A percentile compares a stretch with the other conserved stretches of the same genome.
These are phyloP conservation scores for Nidula niveotomentosa DNA, from an alignment of 1,284 basidiomycete species.

Conservation along the genomic window DNA sequence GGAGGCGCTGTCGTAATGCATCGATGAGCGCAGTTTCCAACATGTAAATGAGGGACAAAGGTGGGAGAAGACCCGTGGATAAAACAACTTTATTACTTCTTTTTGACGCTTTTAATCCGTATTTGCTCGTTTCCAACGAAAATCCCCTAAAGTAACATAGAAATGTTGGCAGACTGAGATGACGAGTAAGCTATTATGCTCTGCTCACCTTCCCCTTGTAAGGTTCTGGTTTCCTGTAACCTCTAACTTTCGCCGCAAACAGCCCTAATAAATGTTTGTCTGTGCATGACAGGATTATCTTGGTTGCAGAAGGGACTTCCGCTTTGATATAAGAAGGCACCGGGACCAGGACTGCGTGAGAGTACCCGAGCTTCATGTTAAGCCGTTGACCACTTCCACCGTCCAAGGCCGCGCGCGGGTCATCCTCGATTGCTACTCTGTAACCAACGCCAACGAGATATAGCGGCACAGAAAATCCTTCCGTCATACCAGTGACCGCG, in stretches of 20 bases:
- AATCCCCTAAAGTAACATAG: conserved; percentile 64
- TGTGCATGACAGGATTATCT: conserved; percentile 67
- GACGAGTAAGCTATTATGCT: conserved; percentile 1
- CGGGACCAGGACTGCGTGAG: conserved; percentile 83
- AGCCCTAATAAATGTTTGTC: conserved; percentile 82
- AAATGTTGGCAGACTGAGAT: not conserved
- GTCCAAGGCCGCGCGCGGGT: conserved; percentile 65
- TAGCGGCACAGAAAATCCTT: conserved; percentile 83
- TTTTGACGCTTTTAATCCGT: conserved; percentile 90
- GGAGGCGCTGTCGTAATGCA: too few relatives aligned
- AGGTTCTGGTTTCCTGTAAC: conserved; percentile 90
- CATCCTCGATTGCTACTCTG: conserved; percentile 84
- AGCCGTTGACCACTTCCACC: conserved; percentile 65
- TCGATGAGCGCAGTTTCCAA: not conserved
- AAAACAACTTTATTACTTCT: conserved; percentile 68
- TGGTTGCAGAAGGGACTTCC: conserved; percentile 69
- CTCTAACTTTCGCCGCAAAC: conserved; percentile 86
- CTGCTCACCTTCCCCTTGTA: conserved; percentile 92
- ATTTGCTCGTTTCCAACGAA: conserved; percentile 91
- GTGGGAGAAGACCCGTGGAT: not conserved
- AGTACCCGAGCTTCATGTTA: conserved; percentile 91
- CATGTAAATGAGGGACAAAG: not conserved
- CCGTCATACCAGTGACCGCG: conserved; percentile 87
- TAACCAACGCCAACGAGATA: conserved; percentile 96
- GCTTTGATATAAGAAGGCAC: conserved; percentile 81